phyloP scores from a whole-genome alignment of 2,329 filamentous ascomycete species.

The Beauveria sp. region DNA sequence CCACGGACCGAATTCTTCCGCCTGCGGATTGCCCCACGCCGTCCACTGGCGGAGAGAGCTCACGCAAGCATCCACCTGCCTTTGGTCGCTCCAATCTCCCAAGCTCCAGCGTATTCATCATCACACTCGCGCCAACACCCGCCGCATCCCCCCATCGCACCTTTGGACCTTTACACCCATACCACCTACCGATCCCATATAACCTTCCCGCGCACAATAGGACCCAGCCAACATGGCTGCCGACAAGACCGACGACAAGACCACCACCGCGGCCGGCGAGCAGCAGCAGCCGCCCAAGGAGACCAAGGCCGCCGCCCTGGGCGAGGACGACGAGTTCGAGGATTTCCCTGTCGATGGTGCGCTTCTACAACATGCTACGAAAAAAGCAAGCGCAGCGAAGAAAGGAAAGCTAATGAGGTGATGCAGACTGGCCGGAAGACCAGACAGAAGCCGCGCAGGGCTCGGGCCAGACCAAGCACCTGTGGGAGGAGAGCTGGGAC shows the following conservation, averaged over 20 bases:
- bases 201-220: not conserved
- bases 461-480: constrained; percentile 61
- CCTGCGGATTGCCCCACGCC: not conserved
- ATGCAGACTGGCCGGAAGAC: constrained; percentile 81
- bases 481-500: constrained; percentile 99
- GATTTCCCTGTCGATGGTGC: constrained; percentile 95
- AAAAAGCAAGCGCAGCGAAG: not conserved
- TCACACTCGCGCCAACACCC: not conserved
- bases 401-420: not conserved
- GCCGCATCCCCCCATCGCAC: not conserved
- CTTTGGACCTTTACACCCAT: not conserved
- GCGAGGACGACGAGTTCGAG: constrained; percentile 98
- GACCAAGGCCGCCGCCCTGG: constrained; percentile 58
- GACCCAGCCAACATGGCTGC: constrained; percentile 21
- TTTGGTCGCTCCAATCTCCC: not conserved
- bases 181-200: too few species aligned
- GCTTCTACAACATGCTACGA: constrained; percentile 15
- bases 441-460: constrained; percentile 74
- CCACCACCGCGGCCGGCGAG: constrained; percentile 28
- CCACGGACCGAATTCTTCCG: constrained; percentile 10
- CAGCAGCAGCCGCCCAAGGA: constrained; percentile 34
- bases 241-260: constrained; percentile 27
- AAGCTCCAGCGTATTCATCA: not conserved
- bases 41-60: not conserved
- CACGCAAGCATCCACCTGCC: constrained; percentile 8